phyloP scores from a whole-genome alignment of 257 asterid species.

The Echium plantagineum region DNA sequence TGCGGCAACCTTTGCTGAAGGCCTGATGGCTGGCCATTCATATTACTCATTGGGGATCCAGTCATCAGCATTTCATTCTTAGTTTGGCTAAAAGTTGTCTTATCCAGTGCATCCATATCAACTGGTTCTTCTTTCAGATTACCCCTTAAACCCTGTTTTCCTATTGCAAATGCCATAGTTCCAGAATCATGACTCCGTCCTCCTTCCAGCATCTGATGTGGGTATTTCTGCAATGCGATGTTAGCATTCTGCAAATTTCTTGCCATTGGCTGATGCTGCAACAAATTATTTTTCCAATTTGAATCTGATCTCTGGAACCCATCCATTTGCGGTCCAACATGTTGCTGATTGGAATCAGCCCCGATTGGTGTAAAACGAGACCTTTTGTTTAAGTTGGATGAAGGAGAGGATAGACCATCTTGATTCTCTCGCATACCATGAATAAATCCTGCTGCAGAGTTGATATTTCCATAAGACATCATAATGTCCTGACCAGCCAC shows the following conservation, averaged over 20 bases:
- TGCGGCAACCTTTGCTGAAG: constrained; percentile 63
- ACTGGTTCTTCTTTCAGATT: constrained; percentile 84
- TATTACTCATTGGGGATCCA: constrained; percentile 41
- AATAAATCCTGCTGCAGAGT: constrained; percentile 31
- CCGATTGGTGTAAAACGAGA: constrained; percentile 37
- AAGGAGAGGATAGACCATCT: constrained; percentile 60
- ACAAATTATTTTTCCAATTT: constrained; percentile 74
- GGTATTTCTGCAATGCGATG: constrained; percentile 55
- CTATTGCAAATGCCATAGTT: constrained; percentile 40
- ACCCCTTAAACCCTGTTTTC: constrained; percentile 71
- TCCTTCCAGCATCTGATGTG: constrained; percentile 62
- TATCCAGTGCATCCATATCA: constrained; percentile 65
- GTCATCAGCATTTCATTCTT: constrained; percentile 36
- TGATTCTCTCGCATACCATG: constrained; percentile 68
- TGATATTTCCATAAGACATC: constrained; percentile 35
- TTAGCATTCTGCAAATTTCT: constrained; percentile 53
- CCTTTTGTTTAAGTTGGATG: constrained; percentile 48
- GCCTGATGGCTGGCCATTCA: constrained; percentile 57
- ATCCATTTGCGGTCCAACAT: constrained; percentile 51
- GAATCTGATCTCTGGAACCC: constrained; percentile 55
- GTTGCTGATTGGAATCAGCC: constrained; percentile 44
- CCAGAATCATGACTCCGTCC: constrained; percentile 60
- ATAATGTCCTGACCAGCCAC: constrained; percentile 58
- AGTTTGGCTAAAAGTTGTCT: constrained; percentile 34
- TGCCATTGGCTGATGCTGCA: constrained; percentile 56